Evolutionary conservation across 1,284 basidiomycete genomes (phyloP), one percentile per base, ranked within the genome.

Genomic region (Cryptococcus sp.): DNA sequence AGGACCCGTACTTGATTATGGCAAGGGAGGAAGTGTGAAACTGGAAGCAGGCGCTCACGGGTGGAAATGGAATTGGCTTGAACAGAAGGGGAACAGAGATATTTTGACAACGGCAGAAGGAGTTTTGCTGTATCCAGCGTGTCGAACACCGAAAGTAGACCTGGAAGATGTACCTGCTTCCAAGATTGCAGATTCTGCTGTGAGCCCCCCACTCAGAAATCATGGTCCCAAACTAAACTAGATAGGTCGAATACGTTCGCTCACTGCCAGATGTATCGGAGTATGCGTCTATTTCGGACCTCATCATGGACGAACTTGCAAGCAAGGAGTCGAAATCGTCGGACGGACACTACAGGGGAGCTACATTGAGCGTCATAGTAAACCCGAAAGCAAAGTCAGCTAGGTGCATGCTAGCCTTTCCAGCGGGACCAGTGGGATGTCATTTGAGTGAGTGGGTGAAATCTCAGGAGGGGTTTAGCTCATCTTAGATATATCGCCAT

Each of bases 351-450:
- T 59, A 56, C 46, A 32, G 39, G 39, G 64, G 67, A 2, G 28
- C 34, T 1, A 57, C 37, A 7, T 28, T 67, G n/a, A 60, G 42
- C 2, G 40, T 61, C 0, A 45, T 63, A 2, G 46, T 50, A 2
- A 56, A 59, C 43, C 40, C 50, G 2, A 34, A 46, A 28, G 59
- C 59, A 7, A 60, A 52, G 31, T 28, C 59, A 7, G 58, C 56
- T 4, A 52, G 54, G 21, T 52, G 46, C 1, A 3, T 62, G 16
- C 24, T 68, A 2, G 56, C 59, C 13, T 70, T 67, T 43, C 56
- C 68, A 2, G 56, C 49, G 1, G 69, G 66, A 2, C 52, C 59
- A 31, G 45, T 70, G 11, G 67, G 63, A 3, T 55, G 66, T 43
- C 49, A 65, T 37, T 54, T 66, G 13, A 66, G 66, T 69, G 41